Evolutionary conservation across 1,284 basidiomycete genomes (phyloP).

Genomic region (Ceratobasidium sp.): DNA sequence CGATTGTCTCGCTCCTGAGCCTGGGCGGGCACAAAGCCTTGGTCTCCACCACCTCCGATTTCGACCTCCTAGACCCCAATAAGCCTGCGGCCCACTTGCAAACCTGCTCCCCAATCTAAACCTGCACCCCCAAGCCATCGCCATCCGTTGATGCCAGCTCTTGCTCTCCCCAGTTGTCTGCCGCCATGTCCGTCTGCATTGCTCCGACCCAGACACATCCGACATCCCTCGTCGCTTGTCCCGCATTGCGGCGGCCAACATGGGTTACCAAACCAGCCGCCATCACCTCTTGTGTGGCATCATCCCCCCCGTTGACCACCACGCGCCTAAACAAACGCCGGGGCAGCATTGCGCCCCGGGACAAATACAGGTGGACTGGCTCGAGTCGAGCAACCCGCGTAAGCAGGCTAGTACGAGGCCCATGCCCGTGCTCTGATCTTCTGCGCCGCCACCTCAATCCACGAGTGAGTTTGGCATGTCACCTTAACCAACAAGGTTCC

Average conservation of each 20-base stretch:
- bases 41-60: no score
- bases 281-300: conserved; percentile 26
- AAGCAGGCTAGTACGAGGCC: no score
- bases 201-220: conserved; percentile 8
- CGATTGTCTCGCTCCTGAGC: conserved; percentile 69
- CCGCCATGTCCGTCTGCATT: conserved; percentile 21
- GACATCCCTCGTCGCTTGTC: conserved; percentile 32
- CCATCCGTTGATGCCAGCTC: conserved; percentile 25
- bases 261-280: not conserved
- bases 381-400: no score
- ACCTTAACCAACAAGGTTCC: no score
- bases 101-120: conserved; percentile 30
- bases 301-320: conserved; percentile 31
- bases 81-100: conserved; percentile 54
- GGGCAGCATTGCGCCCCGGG: conserved; percentile 39
- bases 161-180: conserved; percentile 12
- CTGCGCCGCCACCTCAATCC: no score
- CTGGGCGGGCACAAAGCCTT: no score
- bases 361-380: no score
- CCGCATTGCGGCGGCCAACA: conserved; percentile 1
- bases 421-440: no score
- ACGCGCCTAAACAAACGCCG: conserved; percentile 35
- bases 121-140: conserved; percentile 30
- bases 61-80: no score
- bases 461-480: no score